These are phyloP conservation scores for Sporothrix brasiliensis DNA, from an alignment of 2,329 filamentous ascomycete species.

Conservation along the genomic window DNA sequence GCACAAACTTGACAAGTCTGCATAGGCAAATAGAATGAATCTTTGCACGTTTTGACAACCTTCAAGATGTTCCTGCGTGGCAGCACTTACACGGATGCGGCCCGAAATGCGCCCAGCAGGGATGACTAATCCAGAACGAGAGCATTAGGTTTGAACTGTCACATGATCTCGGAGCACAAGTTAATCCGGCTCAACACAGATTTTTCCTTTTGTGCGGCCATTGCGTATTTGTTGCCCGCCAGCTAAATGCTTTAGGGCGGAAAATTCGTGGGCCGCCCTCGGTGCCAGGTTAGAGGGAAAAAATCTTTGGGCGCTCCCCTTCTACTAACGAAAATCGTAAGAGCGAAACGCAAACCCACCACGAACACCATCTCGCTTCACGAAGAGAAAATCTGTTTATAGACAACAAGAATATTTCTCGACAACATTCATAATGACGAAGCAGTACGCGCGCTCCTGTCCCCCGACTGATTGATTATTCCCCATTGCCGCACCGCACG, in stretches of 20 bases:
- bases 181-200: conserved; percentile 33
- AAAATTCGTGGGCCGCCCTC: conserved; percentile 28
- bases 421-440: conserved; percentile 71
- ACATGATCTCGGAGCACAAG: conserved; percentile 31
- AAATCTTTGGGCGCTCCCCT: conserved; percentile 27
- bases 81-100: conserved; percentile 9
- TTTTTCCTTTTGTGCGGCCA: conserved; percentile 27
- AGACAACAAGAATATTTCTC: conserved; percentile 28
- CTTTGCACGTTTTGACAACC: neutral
- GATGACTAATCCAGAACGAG: neutral
- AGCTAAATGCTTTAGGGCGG: conserved; percentile 28
- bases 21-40: neutral
- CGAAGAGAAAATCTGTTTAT: conserved; percentile 29
- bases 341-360: conserved; percentile 30
- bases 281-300: conserved; percentile 24
- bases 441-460: conserved; percentile 51
- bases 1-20: too few relatives aligned
- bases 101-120: neutral
- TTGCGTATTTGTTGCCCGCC: neutral
- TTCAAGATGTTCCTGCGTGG: too few relatives aligned
- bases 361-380: conserved; percentile 30
- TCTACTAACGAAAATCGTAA: conserved; percentile 20
- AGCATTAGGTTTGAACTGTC: conserved; percentile 5
- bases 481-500: conserved; percentile 3
- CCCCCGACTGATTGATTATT: neutral